Conservation (phyloP, 306 rosid genomes). For the Luffa aegyptiaca region DNA sequence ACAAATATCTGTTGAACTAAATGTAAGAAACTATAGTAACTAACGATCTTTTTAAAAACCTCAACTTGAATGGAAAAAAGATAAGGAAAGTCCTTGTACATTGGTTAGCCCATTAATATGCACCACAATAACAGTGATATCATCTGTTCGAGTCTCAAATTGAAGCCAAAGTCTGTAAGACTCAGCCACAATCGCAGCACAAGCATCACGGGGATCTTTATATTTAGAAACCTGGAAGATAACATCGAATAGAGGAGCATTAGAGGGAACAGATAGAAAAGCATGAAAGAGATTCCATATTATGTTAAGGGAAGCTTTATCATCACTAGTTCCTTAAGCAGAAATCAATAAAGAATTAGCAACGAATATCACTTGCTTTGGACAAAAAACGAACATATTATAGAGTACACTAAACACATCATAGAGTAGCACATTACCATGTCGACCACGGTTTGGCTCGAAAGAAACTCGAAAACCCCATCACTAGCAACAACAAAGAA, state of each 20-base stretch:
- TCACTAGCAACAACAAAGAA: constrained; percentile 95
- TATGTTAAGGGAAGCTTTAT: background rate
- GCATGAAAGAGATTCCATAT: background rate
- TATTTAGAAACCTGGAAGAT: constrained; percentile 66
- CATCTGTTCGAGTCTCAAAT: constrained; percentile 98
- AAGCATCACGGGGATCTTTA: constrained; percentile 98
- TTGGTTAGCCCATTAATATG: constrained; percentile 71
- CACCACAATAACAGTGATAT: constrained; percentile 91
- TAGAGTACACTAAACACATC: constrained; percentile 2
- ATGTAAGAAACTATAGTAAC: background rate
- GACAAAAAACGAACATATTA: background rate
- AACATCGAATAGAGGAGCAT: constrained; percentile 12
- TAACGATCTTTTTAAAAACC: background rate
- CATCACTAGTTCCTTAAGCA: background rate
- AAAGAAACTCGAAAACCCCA: constrained; percentile 94
- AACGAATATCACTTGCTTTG: background rate
- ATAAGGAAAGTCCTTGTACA: constrained; percentile 32
- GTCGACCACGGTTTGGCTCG: constrained; percentile 91
- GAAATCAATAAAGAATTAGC: background rate
- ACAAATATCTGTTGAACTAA: background rate
- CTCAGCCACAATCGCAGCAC: constrained; percentile 97
- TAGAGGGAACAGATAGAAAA: background rate
- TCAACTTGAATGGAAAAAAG: background rate
- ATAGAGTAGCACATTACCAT: constrained; percentile 52
- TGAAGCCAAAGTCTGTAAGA: constrained; percentile 97